Base-by-base conservation (phyloP, 345 rosid species). In the Citrus unshiu region DNA sequence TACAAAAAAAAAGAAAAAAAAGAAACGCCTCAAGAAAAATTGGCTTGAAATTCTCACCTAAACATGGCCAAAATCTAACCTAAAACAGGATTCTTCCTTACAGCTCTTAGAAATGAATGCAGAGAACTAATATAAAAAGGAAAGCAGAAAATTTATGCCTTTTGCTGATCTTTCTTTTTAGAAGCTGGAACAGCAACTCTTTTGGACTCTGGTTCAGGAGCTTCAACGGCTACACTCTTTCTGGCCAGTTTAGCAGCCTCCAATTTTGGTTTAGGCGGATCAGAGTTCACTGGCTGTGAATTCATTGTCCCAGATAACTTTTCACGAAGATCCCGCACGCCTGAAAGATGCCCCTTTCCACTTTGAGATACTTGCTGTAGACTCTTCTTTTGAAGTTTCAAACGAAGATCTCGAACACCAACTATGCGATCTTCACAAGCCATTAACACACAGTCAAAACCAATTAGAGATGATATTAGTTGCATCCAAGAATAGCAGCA, bases 311-410 rank as follows among this genome's bases (percentile, higher is more conserved):
- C 99, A 61, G 98, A 92, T 68, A 97, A 90, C 86, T 91, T 90
- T 79, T 97, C 98, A 25, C 99, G 92, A 68, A 97, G 85, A 89
- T 97, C 99, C 77, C 86, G 79, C 58, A 84, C 71, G 19, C 93
- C 91, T 29, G 94, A 83, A 84, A 74, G 77, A 70, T 88, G 74
- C 30, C 88, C 90, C 79, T 86, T 88, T 77, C 86, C 88, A 77
- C 86, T 80, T 78, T 89, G 92, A 57, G 94, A 77, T 56, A 78
- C 88, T 29, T 84, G 85, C 57, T 79, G 87, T 49, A 79, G 73
- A 69, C 81, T 84, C 86, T 81, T 94, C 90, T 77, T 92, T 83
- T 93, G 99, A 62, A 96, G 98, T 90, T 94, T 96, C 82, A 90
- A 77, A 66, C 99, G 93, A 83, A 96, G 97, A 88, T 96, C 99